phyloP scores from a whole-genome alignment of 345 rosid genomes.

The Cardamine occulta region DNA sequence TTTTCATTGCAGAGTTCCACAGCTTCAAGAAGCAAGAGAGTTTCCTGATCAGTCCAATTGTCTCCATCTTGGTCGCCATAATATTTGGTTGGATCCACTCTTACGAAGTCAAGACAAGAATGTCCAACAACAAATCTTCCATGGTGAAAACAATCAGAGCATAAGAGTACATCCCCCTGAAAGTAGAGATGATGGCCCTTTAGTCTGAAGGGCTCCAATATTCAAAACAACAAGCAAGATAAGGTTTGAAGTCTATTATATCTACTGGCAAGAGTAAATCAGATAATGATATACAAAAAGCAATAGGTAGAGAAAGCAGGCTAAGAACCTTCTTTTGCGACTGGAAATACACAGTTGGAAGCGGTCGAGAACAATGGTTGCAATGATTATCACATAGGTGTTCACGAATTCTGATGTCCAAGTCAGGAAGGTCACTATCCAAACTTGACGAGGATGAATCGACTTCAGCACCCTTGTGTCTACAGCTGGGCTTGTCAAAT shows the following conservation, averaged over 20 bases:
- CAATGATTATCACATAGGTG: slow-evolving; percentile 78
- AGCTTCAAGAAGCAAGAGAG: slow-evolving; percentile 88
- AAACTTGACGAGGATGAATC: slow-evolving; percentile 57
- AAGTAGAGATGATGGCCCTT: slow-evolving; percentile 36
- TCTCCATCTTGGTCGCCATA: slow-evolving; percentile 80
- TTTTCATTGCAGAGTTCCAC: slow-evolving; percentile 82
- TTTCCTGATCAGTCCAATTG: slow-evolving; percentile 93
- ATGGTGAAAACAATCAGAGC: slow-evolving; percentile 80
- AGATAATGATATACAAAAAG: slow-evolving; percentile 25
- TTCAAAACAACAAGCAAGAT: slow-evolving; percentile 7
- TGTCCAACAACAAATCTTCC: slow-evolving; percentile 85
- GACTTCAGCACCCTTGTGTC: slow-evolving; percentile 71
- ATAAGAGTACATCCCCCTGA: slow-evolving; percentile 80
- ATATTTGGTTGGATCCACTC: slow-evolving; percentile 67
- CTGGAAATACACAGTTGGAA: slow-evolving; percentile 67
- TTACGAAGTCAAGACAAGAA: slow-evolving; percentile 86
- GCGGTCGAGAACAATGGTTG: slow-evolving; percentile 75
- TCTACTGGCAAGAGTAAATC: slow-evolving; percentile 6
- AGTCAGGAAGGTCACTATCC: slow-evolving; percentile 63
- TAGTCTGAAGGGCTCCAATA: slow-evolving; percentile 20
- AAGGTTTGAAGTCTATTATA: background rate
- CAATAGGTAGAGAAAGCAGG: slow-evolving; percentile 19
- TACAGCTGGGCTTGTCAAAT: slow-evolving; percentile 94
- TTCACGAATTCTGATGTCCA: slow-evolving; percentile 91
- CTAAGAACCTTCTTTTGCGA: slow-evolving; percentile 86